Percentiles rank a stretch among this genome's conserved stretches.
Conservation (phyloP, 257 asterid genomes). For the Solanum paucissectum region DNA sequence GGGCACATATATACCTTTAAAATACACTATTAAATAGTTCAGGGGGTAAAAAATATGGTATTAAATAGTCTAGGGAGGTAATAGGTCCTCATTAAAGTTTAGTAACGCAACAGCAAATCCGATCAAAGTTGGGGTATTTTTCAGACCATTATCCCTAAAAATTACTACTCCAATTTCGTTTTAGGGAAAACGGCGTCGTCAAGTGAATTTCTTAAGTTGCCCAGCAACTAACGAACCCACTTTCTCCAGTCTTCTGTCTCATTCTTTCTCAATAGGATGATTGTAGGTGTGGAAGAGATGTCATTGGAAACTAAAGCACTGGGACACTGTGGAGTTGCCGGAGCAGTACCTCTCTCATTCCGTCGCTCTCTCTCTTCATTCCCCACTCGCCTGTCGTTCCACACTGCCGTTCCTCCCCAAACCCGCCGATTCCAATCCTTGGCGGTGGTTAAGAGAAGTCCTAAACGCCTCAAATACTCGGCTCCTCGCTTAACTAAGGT, state of each 20-base stretch:
- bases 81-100: too few relatives aligned
- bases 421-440: slow-evolving; percentile 27
- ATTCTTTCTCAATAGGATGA: not conserved
- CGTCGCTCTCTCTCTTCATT: slow-evolving; percentile 23
- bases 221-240: not conserved
- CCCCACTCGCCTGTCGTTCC: slow-evolving; percentile 15
- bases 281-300: slow-evolving; percentile 19
- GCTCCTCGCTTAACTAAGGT: slow-evolving; percentile 80
- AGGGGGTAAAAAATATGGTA: too few relatives aligned
- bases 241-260: not conserved
- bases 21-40: too few relatives aligned
- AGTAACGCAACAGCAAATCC: too few relatives aligned
- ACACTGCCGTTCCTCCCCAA: not conserved
- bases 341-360: slow-evolving; percentile 21
- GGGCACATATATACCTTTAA: too few relatives aligned
- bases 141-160: not conserved
- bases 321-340: slow-evolving; percentile 14
- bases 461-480: slow-evolving; percentile 84
- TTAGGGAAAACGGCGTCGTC: not conserved
- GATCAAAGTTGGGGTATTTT: too few relatives aligned
- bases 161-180: not conserved
- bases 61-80: too few relatives aligned
- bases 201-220: not conserved
- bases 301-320: slow-evolving; percentile 29
- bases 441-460: slow-evolving; percentile 64